These are phyloP conservation scores for Schoenoplectus tabernaemontani DNA, from an alignment of 202 grass and related monocot species.

Conservation along the genomic window DNA sequence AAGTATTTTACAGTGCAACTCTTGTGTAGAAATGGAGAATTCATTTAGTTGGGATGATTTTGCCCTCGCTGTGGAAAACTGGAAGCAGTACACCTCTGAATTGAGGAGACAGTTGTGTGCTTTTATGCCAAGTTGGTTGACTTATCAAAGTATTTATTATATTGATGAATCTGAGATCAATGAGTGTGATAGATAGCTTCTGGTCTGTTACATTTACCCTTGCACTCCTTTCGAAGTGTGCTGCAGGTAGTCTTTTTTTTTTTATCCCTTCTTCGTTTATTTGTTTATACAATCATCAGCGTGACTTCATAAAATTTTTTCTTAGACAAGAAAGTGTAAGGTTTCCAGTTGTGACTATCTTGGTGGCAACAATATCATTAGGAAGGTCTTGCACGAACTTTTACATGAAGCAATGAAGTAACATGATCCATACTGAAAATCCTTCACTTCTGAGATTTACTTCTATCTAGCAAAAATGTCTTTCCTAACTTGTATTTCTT, in stretches of 20 bases:
- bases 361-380: too few relatives aligned
- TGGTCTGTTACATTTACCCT: neutral
- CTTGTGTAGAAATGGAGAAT: slow-evolving; percentile 5
- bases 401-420: too few relatives aligned
- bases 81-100: slow-evolving; percentile 60
- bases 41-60: slow-evolving; percentile 51
- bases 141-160: slow-evolving; percentile 47
- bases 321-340: too few relatives aligned
- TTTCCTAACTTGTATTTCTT: too few relatives aligned
- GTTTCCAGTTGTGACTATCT: too few relatives aligned
- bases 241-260: neutral
- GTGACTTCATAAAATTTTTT: too few relatives aligned
- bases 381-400: too few relatives aligned
- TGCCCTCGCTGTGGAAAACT: slow-evolving; percentile 32
- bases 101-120: slow-evolving; percentile 36
- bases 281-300: neutral
- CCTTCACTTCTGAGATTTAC: too few relatives aligned
- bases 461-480: too few relatives aligned
- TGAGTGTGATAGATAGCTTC: slow-evolving; percentile 12
- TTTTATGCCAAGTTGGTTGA: slow-evolving; percentile 50
- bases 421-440: too few relatives aligned
- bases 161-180: slow-evolving; percentile 33
- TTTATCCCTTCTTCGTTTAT: neutral
- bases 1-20: slow-evolving; percentile 36
- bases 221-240: neutral